A percentile compares a stretch with the other conserved stretches of the same genome.
phyloP scores from a whole-genome alignment of 306 rosid genomes.

The Acacia crassicarpa region DNA sequence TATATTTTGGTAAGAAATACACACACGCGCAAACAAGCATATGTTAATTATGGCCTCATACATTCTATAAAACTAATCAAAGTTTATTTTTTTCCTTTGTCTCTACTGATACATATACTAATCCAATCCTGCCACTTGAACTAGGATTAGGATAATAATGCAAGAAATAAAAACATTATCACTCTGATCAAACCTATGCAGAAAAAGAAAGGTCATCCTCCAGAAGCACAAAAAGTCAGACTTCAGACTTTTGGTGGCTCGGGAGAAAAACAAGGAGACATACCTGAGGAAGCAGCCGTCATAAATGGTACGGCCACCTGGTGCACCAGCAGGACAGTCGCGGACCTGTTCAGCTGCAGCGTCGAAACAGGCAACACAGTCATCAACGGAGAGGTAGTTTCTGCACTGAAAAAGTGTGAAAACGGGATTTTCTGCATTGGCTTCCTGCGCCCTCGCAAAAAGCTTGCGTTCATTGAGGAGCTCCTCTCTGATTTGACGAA shows the following conservation, averaged over 20 bases:
- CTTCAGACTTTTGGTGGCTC: neutral
- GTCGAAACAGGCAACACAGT: neutral
- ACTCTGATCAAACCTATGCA: neutral
- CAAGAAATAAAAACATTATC: neutral
- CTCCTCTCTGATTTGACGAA: too few species aligned
- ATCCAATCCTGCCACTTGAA: neutral
- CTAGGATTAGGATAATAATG: neutral
- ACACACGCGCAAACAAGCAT: too few species aligned
- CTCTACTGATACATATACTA: too few species aligned
- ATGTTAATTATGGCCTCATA: too few species aligned
- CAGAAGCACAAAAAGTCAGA: neutral
- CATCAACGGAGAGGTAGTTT: neutral
- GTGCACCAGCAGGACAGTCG: neutral
- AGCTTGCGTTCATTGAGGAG: neutral
- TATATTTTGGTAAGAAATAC: too few species aligned
- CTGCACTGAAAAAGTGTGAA: neutral
- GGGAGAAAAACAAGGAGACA: neutral
- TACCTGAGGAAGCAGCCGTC: constrained; percentile 4
- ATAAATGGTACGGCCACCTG: neutral
- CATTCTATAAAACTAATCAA: too few species aligned
- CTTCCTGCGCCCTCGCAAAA: neutral
- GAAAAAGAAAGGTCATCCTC: neutral
- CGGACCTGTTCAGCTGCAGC: neutral
- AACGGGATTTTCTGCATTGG: neutral
- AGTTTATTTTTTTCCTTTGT: too few species aligned